Conservation (phyloP, 2,329 filamentous ascomycete genomes). For the Albifimbria verrucaria region DNA sequence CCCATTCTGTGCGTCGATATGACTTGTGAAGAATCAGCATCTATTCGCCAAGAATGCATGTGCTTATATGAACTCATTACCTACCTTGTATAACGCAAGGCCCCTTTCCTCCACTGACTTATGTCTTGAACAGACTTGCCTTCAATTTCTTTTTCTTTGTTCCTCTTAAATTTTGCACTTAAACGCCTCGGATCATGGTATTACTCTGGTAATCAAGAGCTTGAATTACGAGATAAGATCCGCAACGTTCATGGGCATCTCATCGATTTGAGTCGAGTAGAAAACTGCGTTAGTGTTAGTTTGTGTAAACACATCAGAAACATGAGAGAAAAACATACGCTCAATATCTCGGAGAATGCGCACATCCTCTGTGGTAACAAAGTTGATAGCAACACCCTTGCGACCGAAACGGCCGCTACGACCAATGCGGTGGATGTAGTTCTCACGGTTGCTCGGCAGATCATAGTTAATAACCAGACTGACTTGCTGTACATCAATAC, state of each 20-base stretch:
- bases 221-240: constrained; percentile 50
- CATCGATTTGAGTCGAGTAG: constrained; percentile 95
- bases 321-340: constrained; percentile 50
- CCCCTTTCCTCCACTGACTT: constrained; percentile 2
- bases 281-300: constrained; percentile 56
- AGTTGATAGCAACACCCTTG: constrained; percentile 99
- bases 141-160: neutral
- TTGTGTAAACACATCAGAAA: neutral
- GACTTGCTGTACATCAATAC: constrained; percentile 98
- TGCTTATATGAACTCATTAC: neutral
- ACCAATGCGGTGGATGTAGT: constrained; percentile 98
- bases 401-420: constrained; percentile 92
- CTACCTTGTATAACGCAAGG: neutral
- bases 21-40: neutral
- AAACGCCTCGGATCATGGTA: no score
- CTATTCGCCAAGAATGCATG: neutral
- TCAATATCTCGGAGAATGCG: constrained; percentile 97
- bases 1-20: neutral
- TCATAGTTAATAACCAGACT: constrained; percentile 99
- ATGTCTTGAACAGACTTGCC: neutral
- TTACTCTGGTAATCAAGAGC: no score
- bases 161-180: neutral
- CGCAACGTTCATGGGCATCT: constrained; percentile 96
- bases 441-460: constrained; percentile 95
- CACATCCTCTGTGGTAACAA: constrained; percentile 96